Evolutionary conservation across 1,284 basidiomycete genomes (phyloP), one percentile per base, ranked within the genome.

Genomic region (Ganoderma multipileum): DNA sequence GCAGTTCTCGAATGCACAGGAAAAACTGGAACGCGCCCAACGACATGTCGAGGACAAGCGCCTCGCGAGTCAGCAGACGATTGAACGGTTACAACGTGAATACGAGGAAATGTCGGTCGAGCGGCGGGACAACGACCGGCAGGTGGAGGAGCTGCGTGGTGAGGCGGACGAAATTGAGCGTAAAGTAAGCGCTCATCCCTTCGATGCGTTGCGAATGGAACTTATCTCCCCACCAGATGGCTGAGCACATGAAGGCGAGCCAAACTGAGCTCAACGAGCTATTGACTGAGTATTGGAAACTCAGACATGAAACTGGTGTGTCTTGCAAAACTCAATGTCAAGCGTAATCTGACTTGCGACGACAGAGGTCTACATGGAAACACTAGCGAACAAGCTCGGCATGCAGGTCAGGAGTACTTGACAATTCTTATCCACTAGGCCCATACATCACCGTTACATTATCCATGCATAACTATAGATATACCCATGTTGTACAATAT

Each of bases 301-400:
- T 95, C 69, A 84, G 94, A 63, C 89, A 92, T 75, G 89, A 91
- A 76, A 91, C 93, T 71, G 92, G 94, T 93, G 77, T 72, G 82
- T 78, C 18, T 11, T 41, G 69, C 5, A 50, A 26, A 9, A 42
- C 38, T 30, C 54, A 64, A 47, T 54, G 66, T 44, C 16, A 6
- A 33, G 5, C 30, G 14, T 33, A 11, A 26, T 41, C 30, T 63
- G 52, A 42, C 61, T 66, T 68, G 55, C 72, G 38, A 44, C 59
- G 30, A 54, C 74, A 93, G 92, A 93, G 77, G 85, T 93, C 1
- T 94, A 93, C 74, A 93, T 93, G 91, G 92, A 93, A 78, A 93
- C 89, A 0, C 81, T 94, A 20, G 90, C 91, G 3, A 91, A 91
- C 78, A 86, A 87, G 71, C 77, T 87, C 38, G 91, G 77, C 1